Percentiles rank a stretch among this genome's conserved stretches.
These are phyloP conservation scores for Colletotrichum tabaci DNA, from an alignment of 2,329 filamentous ascomycete genomes.

Conservation along the genomic window DNA sequence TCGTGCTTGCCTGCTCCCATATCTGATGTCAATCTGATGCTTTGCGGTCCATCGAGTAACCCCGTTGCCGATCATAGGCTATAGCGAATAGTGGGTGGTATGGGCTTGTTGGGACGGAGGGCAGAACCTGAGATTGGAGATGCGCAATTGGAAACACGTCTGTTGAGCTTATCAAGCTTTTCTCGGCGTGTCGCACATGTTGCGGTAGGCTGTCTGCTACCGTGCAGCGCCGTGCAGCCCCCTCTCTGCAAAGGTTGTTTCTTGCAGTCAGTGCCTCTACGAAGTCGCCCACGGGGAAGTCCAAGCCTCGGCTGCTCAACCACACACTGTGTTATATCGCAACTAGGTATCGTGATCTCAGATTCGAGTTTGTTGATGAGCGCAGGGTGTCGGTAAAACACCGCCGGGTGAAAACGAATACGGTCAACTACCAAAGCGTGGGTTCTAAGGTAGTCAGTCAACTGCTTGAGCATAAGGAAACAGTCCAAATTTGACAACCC, in stretches of 20 bases:
- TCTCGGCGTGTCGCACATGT: neutral
- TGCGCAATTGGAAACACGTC: conserved; percentile 3
- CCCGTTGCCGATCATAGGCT: neutral
- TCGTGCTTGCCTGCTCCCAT: conserved; percentile 2
- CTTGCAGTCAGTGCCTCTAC: neutral
- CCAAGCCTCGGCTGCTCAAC: no score
- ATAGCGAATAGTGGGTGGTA: neutral
- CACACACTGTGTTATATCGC: no score
- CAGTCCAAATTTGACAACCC: no score
- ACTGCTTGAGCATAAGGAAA: no score
- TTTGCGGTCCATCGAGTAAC: conserved; percentile 9
- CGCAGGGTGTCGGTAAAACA: no score
- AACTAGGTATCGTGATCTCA: no score
- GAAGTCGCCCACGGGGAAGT: neutral
- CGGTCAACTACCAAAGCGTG: no score
- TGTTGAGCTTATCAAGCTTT: conserved; percentile 3
- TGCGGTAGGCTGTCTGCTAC: neutral
- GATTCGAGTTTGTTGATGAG: no score
- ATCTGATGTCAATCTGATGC: conserved; percentile 18
- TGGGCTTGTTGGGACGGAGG: conserved; percentile 11
- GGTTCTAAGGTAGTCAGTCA: no score
- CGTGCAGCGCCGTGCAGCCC: no score
- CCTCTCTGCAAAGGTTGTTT: neutral
- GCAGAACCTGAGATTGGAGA: conserved; percentile 5
- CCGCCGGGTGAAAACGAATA: no score